Evolutionary conservation across 2,329 filamentous ascomycete genomes (phyloP).

Genomic region (Clarireedia paspali): DNA sequence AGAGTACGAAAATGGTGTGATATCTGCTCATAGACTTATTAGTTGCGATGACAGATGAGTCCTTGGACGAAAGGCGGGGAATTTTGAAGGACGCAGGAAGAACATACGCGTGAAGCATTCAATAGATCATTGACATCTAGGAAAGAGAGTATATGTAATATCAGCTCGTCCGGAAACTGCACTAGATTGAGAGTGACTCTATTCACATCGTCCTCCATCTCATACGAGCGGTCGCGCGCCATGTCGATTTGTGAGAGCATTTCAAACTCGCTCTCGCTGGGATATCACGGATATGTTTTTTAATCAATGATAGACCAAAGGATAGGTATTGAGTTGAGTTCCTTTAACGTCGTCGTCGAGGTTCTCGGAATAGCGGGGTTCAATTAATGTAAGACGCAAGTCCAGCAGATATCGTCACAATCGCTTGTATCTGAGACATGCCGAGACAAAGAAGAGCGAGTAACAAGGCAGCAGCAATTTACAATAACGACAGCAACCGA

Average conservation of each 20-base stretch:
- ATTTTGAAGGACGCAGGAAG: neutral
- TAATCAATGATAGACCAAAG: neutral
- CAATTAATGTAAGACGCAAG: neutral
- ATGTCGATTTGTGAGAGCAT: neutral
- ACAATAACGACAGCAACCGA: neutral
- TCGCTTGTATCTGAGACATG: conserved; percentile 6
- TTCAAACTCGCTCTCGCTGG: neutral
- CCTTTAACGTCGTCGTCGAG: neutral
- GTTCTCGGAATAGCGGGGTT: conserved; percentile 5
- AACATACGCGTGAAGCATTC: conserved; percentile 5
- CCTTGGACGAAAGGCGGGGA: too few species aligned
- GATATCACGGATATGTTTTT: neutral
- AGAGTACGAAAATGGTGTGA: conserved; percentile 51
- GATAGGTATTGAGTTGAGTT: neutral
- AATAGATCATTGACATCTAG: conserved; percentile 37
- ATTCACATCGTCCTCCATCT: neutral
- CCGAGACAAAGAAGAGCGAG: conserved; percentile 4
- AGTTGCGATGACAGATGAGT: neutral
- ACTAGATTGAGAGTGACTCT: neutral
- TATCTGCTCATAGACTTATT: conserved; percentile 19
- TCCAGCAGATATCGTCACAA: conserved; percentile 1
- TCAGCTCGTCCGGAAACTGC: conserved; percentile 30
- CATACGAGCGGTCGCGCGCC: neutral
- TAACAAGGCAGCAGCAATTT: neutral
- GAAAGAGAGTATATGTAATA: conserved; percentile 36